Base-by-base conservation (phyloP, 345 rosid genomes). In the Camelina hispida region DNA sequence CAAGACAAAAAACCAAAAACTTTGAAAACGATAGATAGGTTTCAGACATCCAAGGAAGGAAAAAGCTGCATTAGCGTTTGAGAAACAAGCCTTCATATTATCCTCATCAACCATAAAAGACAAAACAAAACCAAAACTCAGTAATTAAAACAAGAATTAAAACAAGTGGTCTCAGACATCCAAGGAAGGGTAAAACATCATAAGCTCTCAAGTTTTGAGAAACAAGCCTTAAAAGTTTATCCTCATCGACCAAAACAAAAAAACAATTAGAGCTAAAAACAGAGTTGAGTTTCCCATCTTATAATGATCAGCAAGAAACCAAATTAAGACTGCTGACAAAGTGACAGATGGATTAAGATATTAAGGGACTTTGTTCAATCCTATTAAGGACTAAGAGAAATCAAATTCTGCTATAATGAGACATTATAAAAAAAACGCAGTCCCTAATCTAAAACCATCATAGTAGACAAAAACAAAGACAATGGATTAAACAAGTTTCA, bases 141-240 rank as follows among this genome's bases (percentile, higher is more conserved):
- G 30, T 28, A 4, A 54, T 6, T 7, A 32, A n/a, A n/a, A n/a
- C n/a, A n/a, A n/a, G n/a, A n/a, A n/a, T n/a, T n/a, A n/a, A 7
- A 56, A 30, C 6, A 30, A 15, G 16, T 5, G 61, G 37, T 76
- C 69, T 76, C 79, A 76, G 74, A 75, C 79, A 76, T 76, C 74
- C 69, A 76, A 86, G 90, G 90, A 86, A 86, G 87, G 84, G 84
- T 73, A 64, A 10, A 76, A 56, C 89, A 43, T 77, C 90, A 88
- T 7, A 2, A 84, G 74, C 89, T 85, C 89, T 86, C 90, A 80
- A 85, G 85, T 85, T 80, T 81, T 81, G 88, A 89, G 90, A 89
- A 84, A 87, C 89, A 80, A 88, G 85, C 88, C 87, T 81, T 84
- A 15, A 4, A 0, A n/a, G 15, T 40, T 54, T 15, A 18, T 84